These are phyloP conservation scores for Exophiala calicioides DNA, from an alignment of 2,329 filamentous ascomycete species.

Conservation along the genomic window DNA sequence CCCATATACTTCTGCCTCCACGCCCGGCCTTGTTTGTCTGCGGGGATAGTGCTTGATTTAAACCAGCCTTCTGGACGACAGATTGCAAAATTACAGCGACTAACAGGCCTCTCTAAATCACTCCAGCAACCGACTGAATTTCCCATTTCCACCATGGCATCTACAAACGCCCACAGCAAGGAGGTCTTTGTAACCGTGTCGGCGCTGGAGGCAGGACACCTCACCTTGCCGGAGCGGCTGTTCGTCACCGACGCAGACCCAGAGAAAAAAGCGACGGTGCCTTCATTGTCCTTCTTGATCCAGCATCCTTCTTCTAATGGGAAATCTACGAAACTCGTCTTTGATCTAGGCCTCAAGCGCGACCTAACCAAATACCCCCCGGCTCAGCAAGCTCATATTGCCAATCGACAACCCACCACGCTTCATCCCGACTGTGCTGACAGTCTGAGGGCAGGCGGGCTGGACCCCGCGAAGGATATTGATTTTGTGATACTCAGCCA, in stretches of 20 bases:
- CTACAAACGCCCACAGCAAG: neutral
- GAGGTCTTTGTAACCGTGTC: conserved; percentile 39
- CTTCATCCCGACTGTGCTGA: conserved; percentile 33
- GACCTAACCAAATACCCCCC: conserved; percentile 47
- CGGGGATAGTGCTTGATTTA: too few species aligned
- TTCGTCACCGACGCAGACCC: conserved; percentile 50
- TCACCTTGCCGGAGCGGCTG: conserved; percentile 50
- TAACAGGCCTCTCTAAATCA: too few species aligned
- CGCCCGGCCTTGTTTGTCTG: too few species aligned
- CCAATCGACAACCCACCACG: conserved; percentile 32
- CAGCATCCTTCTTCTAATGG: conserved; percentile 43
- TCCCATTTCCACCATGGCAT: conserved; percentile 9
- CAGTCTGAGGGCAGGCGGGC: conserved; percentile 39
- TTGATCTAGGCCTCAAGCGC: conserved; percentile 56
- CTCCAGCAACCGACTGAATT: neutral
- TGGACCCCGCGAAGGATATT: conserved; percentile 40
- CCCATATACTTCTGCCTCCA: too few species aligned
- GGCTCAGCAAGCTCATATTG: conserved; percentile 41
- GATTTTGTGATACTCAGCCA: conserved; percentile 45
- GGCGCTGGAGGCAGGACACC: conserved; percentile 43
- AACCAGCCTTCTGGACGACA: too few species aligned
- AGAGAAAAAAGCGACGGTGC: conserved; percentile 50
- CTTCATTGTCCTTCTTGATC: conserved; percentile 57
- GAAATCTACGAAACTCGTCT: conserved; percentile 44
- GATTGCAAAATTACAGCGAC: too few species aligned